Evolutionary conservation across 2,329 filamentous ascomycete species (phyloP), one percentile per base, ranked within the genome.

Genomic region (Exophiala oligosperma): DNA sequence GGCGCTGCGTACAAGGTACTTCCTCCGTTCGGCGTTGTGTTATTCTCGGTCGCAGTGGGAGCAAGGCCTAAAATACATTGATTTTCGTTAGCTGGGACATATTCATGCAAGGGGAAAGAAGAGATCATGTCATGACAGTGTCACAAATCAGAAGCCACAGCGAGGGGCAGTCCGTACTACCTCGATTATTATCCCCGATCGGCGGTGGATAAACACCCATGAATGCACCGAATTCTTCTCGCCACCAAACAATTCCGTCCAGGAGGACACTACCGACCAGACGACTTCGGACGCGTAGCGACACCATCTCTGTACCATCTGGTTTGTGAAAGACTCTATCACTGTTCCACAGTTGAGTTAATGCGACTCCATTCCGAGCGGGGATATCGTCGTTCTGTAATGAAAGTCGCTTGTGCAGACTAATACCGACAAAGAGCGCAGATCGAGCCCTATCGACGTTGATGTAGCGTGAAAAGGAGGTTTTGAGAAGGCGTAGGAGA

Each of bases 221-320:
- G 11, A 54, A 52, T 1, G 52, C 52, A 21, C 60, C 74, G 52
- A 71, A 74, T 52, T 77, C 75, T 48, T 77, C 75, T 5, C 74
- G 70, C 73, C 74, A 77, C 75, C 75, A 77, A 68, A 74, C 75
- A 23, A 76, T 67, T 9, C 69, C 63, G 61, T 77, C 75, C 17
- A 76, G 62, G 4, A 76, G 66, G 7, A 70, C 67, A 54, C 74
- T 73, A 5, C 74, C 65, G 0, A 68, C 68, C 11, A 77, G 61
- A 9, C 75, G 72, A 54, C 72, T 73, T 11, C 75, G 70, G 29
- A 77, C 73, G 4, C 74, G 67, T n/a, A 77, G 65, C 1, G 67
- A 61, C 0, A 69, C 66, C 17, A 69, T 70, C 49, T 72, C 70
- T 1, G 67, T 66, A 0, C 74, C 74, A 55, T 77, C 74, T 0